Percentiles rank a stretch among this genome's conserved stretches.
These are phyloP conservation scores for Gremmenia infestans DNA, from an alignment of 2,329 filamentous ascomycete species.

Conservation along the genomic window DNA sequence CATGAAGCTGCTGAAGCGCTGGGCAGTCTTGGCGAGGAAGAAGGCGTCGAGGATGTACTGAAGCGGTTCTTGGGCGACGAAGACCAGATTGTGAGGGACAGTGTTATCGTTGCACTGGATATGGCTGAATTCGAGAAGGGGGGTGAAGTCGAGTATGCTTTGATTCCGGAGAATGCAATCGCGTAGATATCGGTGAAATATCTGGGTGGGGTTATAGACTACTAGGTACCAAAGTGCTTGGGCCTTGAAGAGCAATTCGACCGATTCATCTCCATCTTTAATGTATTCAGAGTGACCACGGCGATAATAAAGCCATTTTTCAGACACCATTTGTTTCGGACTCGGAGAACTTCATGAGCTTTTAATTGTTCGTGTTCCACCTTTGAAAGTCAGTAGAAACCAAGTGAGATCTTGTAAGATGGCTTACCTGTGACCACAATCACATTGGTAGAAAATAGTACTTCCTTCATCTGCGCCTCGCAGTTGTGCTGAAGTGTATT, in stretches of 20 bases:
- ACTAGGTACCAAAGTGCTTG: slow-evolving; percentile 31
- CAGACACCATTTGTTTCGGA: not conserved
- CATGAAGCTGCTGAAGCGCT: slow-evolving; percentile 97
- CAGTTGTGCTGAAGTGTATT: slow-evolving; percentile 78
- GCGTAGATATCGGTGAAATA: slow-evolving; percentile 10
- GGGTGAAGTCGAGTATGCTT: slow-evolving; percentile 83
- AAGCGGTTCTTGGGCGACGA: slow-evolving; percentile 82
- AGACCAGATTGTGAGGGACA: slow-evolving; percentile 90
- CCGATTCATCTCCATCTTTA: not conserved
- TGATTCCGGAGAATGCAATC: slow-evolving; percentile 62
- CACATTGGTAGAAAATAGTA: slow-evolving; percentile 85
- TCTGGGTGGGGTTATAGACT: slow-evolving; percentile 12
- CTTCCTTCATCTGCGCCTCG: slow-evolving; percentile 92
- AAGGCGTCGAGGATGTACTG: slow-evolving; percentile 83
- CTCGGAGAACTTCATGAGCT: not conserved
- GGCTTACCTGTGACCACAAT: slow-evolving; percentile 77
- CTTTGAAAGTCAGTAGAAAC: slow-evolving; percentile 16
- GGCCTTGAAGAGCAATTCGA: slow-evolving; percentile 25
- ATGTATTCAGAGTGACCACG: not conserved
- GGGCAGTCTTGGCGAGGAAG: slow-evolving; percentile 87
- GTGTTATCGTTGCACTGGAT: slow-evolving; percentile 89
- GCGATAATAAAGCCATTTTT: not conserved
- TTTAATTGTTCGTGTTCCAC: slow-evolving; percentile 35
- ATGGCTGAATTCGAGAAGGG: slow-evolving; percentile 97
- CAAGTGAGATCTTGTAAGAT: not conserved